These are phyloP conservation scores for Colletotrichum musae DNA, from an alignment of 2,329 filamentous ascomycete genomes.

Conservation along the genomic window DNA sequence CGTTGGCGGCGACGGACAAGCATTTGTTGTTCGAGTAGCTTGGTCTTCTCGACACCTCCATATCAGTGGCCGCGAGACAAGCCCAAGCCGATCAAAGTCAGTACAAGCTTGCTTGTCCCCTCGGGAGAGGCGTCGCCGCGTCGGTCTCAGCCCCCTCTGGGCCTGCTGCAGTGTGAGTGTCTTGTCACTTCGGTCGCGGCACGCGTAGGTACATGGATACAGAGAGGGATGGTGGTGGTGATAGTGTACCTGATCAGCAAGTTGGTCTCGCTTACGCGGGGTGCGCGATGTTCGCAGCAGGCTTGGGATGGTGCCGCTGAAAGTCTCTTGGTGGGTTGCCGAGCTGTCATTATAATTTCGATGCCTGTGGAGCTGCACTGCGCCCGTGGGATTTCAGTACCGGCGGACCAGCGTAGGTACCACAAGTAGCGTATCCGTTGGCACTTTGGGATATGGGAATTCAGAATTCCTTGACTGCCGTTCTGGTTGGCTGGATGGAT, in stretches of 20 bases:
- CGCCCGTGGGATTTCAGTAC: too few species aligned
- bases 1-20: not conserved
- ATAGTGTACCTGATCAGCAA: not conserved
- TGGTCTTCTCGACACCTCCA: not conserved
- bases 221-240: too few species aligned
- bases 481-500: too few species aligned
- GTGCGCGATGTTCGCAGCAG: not conserved
- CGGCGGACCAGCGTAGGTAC: too few species aligned
- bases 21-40: not conserved
- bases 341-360: not conserved
- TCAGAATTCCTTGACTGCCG: too few species aligned
- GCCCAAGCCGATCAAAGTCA: not conserved
- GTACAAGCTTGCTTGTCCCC: not conserved
- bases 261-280: conserved; percentile 2
- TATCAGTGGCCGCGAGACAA: not conserved
- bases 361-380: not conserved
- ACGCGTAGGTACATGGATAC: too few species aligned
- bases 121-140: conserved; percentile 5
- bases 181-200: not conserved
- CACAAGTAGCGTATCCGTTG: too few species aligned
- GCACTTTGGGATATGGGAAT: too few species aligned
- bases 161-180: not conserved
- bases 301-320: not conserved
- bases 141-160: not conserved
- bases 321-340: not conserved